Conservation (phyloP, 2,329 filamentous ascomycete genomes). For the Eutypa lata region DNA sequence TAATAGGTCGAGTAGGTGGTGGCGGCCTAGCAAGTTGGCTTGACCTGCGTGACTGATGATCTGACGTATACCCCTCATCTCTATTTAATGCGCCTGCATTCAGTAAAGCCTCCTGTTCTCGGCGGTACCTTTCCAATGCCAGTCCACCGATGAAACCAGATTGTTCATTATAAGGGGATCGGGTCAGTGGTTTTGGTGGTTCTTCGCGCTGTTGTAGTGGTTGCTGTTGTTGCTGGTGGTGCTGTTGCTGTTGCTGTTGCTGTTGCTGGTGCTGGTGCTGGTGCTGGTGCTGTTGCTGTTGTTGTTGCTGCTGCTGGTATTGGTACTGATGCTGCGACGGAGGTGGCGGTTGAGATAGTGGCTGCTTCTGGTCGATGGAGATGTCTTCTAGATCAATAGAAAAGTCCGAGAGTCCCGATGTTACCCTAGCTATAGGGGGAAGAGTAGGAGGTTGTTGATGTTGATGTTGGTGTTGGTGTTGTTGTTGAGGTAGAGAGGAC, state of each 20-base stretch:
- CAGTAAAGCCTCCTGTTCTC: constrained; percentile 28
- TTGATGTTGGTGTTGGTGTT: constrained; percentile 15
- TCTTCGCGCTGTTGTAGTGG: constrained; percentile 16
- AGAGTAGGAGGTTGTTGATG: constrained; percentile 26
- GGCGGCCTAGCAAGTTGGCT: constrained; percentile 24
- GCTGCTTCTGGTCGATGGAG: constrained; percentile 9
- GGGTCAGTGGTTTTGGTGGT: constrained; percentile 28
- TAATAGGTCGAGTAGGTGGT: constrained; percentile 27
- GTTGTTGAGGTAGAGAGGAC: constrained; percentile 7
- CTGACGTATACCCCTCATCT: constrained; percentile 11
- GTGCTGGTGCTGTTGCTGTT: constrained; percentile 1
- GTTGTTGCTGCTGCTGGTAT: constrained; percentile 2
- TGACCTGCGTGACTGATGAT: constrained; percentile 8
- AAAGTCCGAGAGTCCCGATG: constrained; percentile 35
- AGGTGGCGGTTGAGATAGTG: not conserved
- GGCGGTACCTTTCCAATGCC: constrained; percentile 49
- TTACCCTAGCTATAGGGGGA: constrained; percentile 49
- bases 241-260: constrained; percentile 10
- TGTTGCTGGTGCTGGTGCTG: not conserved
- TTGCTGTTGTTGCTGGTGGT: constrained; percentile 6
- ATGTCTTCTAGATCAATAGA: constrained; percentile 15
- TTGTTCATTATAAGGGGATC: constrained; percentile 33
- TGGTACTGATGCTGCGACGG: not conserved
- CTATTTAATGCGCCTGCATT: constrained; percentile 17
- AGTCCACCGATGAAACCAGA: constrained; percentile 54